A percentile compares a stretch with the other conserved stretches of the same genome.
Conservation (phyloP, 345 rosid species). For the Cardamine chenopodiifolia region DNA sequence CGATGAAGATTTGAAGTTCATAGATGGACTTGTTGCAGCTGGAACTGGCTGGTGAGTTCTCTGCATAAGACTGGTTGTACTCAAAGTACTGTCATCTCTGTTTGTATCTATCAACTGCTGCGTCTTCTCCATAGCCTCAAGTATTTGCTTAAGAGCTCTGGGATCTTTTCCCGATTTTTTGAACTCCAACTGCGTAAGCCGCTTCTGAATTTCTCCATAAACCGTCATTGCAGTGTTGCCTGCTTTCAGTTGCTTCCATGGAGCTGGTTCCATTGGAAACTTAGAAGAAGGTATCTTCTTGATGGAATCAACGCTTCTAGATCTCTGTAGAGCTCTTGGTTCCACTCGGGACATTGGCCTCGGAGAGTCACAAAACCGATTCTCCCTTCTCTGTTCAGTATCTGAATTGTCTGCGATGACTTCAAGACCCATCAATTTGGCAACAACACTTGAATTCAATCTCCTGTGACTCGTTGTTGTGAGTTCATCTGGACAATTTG, state of each 20-base stretch:
- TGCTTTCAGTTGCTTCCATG: conserved; percentile 60
- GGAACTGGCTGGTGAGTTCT: conserved; percentile 46
- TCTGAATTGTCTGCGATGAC: conserved; percentile 46
- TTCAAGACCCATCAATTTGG: conserved; percentile 93
- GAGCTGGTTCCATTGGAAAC: conserved; percentile 72
- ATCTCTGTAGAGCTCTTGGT: conserved; percentile 44
- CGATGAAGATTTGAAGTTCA: conserved; percentile 51
- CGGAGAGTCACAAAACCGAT: conserved; percentile 49
- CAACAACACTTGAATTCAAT: conserved; percentile 65
- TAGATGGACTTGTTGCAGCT: conserved; percentile 42
- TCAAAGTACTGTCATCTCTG: conserved; percentile 44
- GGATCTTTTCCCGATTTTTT: conserved; percentile 79
- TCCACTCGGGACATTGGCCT: conserved; percentile 49
- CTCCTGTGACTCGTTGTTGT: conserved; percentile 49
- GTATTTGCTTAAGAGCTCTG: conserved; percentile 87
- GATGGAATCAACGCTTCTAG: conserved; percentile 47
- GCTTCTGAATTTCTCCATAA: conserved; percentile 82
- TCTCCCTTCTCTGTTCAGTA: conserved; percentile 45
- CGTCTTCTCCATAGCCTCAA: conserved; percentile 81
- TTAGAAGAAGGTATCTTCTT: conserved; percentile 55
- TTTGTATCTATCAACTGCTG: conserved; percentile 47
- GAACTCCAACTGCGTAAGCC: conserved; percentile 73
- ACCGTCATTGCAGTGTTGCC: conserved; percentile 50
- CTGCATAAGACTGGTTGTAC: conserved; percentile 40
- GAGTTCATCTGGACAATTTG: conserved; percentile 42